These are phyloP conservation scores for Rusavskia elegans DNA, from an alignment of 495 filamentous ascomycete genomes.

Conservation along the genomic window DNA sequence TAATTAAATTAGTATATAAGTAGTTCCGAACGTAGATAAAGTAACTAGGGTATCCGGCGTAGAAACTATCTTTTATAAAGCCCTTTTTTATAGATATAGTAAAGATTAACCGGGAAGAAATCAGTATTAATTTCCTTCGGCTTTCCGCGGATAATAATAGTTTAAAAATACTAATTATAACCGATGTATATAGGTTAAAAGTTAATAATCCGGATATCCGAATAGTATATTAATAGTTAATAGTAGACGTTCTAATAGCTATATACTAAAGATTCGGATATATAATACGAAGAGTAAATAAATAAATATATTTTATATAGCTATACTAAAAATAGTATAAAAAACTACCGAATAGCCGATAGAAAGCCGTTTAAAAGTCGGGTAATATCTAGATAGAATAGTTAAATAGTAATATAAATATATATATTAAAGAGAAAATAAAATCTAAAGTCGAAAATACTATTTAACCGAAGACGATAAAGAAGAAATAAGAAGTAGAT, in stretches of 20 bases:
- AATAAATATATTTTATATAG: background rate
- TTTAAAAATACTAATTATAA: too few relatives aligned
- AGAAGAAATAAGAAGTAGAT: too few relatives aligned
- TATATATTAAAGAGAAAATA: background rate
- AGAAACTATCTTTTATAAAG: background rate
- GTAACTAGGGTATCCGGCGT: background rate
- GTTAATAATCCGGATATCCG: background rate
- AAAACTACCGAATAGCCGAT: too few relatives aligned
- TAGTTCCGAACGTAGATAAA: too few relatives aligned
- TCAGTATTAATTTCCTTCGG: background rate
- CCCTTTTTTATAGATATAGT: background rate
- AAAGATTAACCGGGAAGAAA: background rate
- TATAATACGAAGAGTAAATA: background rate
- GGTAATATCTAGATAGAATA: too few relatives aligned
- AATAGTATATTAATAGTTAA: background rate
- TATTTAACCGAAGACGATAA: background rate
- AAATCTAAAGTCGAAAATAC: background rate
- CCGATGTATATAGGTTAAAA: background rate
- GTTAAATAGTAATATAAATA: background rate
- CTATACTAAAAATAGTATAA: background rate
- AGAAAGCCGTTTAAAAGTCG: background rate
- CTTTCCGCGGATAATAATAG: background rate
- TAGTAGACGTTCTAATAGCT: too few relatives aligned
- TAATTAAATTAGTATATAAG: too few relatives aligned
- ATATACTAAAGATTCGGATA: too few relatives aligned